These are phyloP conservation scores for Combretum micranthum DNA, from an alignment of 345 rosid genomes.

Conservation along the genomic window DNA sequence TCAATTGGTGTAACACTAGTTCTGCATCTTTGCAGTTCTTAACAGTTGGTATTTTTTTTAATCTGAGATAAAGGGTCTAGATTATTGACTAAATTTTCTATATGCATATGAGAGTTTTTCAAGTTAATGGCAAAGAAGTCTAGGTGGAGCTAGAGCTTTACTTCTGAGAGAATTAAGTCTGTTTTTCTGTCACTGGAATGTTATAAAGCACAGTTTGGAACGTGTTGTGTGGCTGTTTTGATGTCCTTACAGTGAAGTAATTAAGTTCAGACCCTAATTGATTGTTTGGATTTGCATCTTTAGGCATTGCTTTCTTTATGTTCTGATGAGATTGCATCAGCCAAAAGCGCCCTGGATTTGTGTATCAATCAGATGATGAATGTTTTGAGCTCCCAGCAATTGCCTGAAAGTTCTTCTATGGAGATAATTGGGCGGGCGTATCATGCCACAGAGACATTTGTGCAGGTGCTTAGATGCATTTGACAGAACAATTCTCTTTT, in stretches of 20 bases:
- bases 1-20: too few relatives aligned
- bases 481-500: not conserved
- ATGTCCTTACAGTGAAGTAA: not conserved
- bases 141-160: too few relatives aligned
- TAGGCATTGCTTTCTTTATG: constrained; percentile 91
- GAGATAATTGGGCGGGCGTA: constrained; percentile 89
- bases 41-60: too few relatives aligned
- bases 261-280: not conserved
- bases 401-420: constrained; percentile 85
- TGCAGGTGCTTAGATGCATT: constrained; percentile 50
- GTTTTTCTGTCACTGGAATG: too few relatives aligned
- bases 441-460: constrained; percentile 85
- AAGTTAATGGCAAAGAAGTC: too few relatives aligned
- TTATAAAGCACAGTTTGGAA: too few relatives aligned
- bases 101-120: too few relatives aligned
- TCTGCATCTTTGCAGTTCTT: too few relatives aligned
- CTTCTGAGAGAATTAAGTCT: too few relatives aligned
- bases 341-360: constrained; percentile 73
- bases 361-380: constrained; percentile 80
- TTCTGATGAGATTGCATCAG: constrained; percentile 82
- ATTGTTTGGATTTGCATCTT: constrained; percentile 16
- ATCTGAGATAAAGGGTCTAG: too few relatives aligned
- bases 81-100: too few relatives aligned
- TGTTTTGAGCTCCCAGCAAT: constrained; percentile 66
- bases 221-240: not conserved